Base-by-base conservation (phyloP, 83 land plant genomes). In the Picea abies region DNA sequence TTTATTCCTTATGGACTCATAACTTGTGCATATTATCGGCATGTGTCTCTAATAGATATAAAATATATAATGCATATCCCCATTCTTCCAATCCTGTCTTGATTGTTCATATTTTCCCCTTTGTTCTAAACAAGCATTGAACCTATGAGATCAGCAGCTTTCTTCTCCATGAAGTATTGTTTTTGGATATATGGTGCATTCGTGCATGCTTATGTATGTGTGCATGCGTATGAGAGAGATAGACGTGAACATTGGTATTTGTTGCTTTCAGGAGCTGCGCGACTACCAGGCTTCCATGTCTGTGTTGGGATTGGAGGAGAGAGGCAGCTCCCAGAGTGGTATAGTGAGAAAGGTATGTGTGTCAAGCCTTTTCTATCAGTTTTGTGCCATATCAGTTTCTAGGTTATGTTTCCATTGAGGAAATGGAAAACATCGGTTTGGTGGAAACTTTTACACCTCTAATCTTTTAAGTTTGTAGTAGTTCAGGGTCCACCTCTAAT, bases 291-390 rank as follows among this genome's bases (percentile, higher is more conserved):
- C 0, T 97, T 97, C 84, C 97, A 97, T 86, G 86, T 84, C 12
- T 96, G 99, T 89, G 99, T 96, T 79, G 99, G 99, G 60, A 89
- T 94, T 86, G 98, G 99, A 37, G 99, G 98, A 32, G 97, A 97
- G 87, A 92, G 97, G 83, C 84, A 89, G 41, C 89, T 86, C 79
- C 96, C 98, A 44, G 96, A 94, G 76, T 97, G 99, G 99, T 97
- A 97, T 84, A 65, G 81, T 60, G 97, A 96, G 85, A 97, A 97
- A 85, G 99, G 99, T 91, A 79, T 52, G 23, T 3, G 20, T 75
- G 32, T 75, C 32, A 15, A 14, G 3, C 49, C 60, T 75, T 75
- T 47, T 37, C 39, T 56, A 56, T 71, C 11, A 37, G 11, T 7
- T 19, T 71, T 71, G n/a, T 71, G 60, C 12, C 19, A 19, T 39